Conservation (phyloP, 2,329 filamentous ascomycete genomes). For the Iodosphaeria phyllophila region DNA sequence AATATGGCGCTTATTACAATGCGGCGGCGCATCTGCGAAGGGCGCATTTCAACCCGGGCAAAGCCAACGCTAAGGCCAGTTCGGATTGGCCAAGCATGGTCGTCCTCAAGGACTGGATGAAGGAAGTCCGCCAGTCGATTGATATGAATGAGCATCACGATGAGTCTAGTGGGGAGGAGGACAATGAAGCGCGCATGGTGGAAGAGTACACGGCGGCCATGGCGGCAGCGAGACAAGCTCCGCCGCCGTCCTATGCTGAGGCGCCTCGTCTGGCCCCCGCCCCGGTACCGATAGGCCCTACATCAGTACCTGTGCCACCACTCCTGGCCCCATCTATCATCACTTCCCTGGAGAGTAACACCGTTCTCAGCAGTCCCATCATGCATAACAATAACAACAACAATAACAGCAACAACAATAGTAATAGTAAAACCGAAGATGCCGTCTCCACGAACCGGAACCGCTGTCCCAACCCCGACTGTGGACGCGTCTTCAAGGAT, state of each 20-base stretch:
- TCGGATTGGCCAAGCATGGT: constrained; percentile 40
- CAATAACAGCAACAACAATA: constrained; percentile 12
- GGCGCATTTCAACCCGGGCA: constrained; percentile 36
- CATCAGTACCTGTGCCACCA: constrained; percentile 11
- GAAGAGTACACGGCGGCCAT: constrained; percentile 28
- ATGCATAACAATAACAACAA: constrained; percentile 13
- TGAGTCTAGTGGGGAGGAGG: constrained; percentile 32
- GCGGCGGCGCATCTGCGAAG: constrained; percentile 37
- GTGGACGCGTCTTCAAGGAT: constrained; percentile 76
- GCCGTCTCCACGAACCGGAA: too few species aligned
- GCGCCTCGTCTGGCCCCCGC: constrained; percentile 14
- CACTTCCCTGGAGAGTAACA: constrained; percentile 13
- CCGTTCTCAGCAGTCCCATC: constrained; percentile 14
- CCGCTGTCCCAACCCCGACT: constrained; percentile 67
- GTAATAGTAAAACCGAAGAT: constrained; percentile 13
- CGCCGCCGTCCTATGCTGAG: constrained; percentile 14
- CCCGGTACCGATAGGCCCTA: constrained; percentile 9
- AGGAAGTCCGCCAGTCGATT: constrained; percentile 32
- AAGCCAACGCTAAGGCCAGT: constrained; percentile 35
- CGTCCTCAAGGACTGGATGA: constrained; percentile 40
- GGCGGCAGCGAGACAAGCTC: constrained; percentile 11
- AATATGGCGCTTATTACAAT: constrained; percentile 40
- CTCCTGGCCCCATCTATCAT: constrained; percentile 13
- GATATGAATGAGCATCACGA: constrained; percentile 25
- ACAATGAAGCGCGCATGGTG: constrained; percentile 20